Percentiles rank a stretch among this genome's conserved stretches.
Evolutionary conservation across 306 rosid species (phyloP).

Genomic region (Citrullus amarus): DNA sequence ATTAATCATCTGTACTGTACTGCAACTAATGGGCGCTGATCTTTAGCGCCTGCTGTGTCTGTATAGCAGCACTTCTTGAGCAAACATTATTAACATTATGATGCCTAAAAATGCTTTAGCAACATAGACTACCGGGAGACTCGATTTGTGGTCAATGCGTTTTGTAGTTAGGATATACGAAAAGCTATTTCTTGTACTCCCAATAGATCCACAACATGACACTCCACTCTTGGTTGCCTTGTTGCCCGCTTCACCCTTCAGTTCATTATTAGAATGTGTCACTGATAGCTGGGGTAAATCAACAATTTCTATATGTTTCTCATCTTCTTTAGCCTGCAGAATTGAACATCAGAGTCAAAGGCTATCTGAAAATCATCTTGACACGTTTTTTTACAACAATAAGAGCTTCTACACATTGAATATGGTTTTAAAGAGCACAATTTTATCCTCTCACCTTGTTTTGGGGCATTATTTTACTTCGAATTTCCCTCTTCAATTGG

Average conservation of each 20-base stretch:
- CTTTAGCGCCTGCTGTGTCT: constrained; percentile 11
- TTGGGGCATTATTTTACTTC: background rate
- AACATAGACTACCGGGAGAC: constrained; percentile 23
- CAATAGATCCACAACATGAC: no score
- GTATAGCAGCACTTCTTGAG: constrained; percentile 18
- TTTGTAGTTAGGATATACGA: constrained; percentile 19
- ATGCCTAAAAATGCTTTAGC: constrained; percentile 16
- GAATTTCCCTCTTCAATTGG: constrained; percentile 14
- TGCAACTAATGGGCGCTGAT: background rate
- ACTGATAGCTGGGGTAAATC: background rate
- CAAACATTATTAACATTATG: constrained; percentile 15
- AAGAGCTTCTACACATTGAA: background rate
- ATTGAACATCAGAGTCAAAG: background rate
- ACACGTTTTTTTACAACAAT: background rate
- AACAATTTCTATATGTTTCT: background rate
- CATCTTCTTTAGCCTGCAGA: constrained; percentile 27
- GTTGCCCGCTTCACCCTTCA: background rate
- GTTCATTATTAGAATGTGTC: background rate
- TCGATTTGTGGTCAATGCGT: constrained; percentile 13
- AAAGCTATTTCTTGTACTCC: constrained; percentile 8
- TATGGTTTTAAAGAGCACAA: background rate
- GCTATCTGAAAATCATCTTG: background rate
- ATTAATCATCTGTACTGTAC: background rate
- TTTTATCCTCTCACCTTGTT: constrained; percentile 27
- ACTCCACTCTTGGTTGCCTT: background rate